phyloP scores from a whole-genome alignment of 352 stramenopile species.

The Phytophthora quininea region DNA sequence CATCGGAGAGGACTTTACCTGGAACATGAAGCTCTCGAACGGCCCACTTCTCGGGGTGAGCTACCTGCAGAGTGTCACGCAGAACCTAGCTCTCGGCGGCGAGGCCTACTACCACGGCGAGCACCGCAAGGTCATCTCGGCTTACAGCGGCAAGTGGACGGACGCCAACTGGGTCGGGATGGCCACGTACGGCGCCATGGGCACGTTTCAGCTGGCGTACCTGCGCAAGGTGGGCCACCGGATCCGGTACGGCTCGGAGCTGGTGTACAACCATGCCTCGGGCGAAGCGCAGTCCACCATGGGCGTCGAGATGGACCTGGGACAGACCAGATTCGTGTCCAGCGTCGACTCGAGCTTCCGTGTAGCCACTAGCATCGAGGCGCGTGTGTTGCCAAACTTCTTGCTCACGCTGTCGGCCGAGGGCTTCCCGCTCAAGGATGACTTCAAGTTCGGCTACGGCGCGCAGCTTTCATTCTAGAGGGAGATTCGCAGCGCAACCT shows the following conservation, averaged over 20 bases:
- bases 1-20: constrained; percentile 82
- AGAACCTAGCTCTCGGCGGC: constrained; percentile 75
- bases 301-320: constrained; percentile 84
- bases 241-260: constrained; percentile 83
- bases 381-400: constrained; percentile 88
- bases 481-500: constrained; percentile 29
- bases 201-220: constrained; percentile 87
- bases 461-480: constrained; percentile 89
- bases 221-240: constrained; percentile 84
- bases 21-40: constrained; percentile 91
- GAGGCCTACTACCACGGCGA: constrained; percentile 91
- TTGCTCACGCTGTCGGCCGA: constrained; percentile 85
- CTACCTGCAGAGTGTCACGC: constrained; percentile 90
- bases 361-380: constrained; percentile 83
- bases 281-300: constrained; percentile 84
- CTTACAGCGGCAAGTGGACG: constrained; percentile 88
- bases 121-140: constrained; percentile 85
- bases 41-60: constrained; percentile 82
- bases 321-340: constrained; percentile 85
- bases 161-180: constrained; percentile 70
- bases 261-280: constrained; percentile 88
- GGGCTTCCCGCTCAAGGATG: constrained; percentile 85
- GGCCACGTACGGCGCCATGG: constrained; percentile 79
- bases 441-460: constrained; percentile 92
- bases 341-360: constrained; percentile 85